Evolutionary conservation across 768 basidiomycete species (phyloP).

Genomic region (Suillus alpinus): DNA sequence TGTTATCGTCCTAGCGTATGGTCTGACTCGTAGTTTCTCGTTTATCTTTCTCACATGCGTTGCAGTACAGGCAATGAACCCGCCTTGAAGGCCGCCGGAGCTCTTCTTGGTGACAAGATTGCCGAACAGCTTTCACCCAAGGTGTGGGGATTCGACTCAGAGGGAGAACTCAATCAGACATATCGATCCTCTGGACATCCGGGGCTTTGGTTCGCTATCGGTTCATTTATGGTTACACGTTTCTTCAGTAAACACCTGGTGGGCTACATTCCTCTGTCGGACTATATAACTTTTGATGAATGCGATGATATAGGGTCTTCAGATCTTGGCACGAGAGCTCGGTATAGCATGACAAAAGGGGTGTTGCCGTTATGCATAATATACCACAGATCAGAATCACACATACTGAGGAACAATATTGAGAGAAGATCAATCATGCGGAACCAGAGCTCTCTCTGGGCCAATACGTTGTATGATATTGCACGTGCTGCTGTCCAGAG

Average conservation of each 20-base stretch:
- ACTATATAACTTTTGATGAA: background rate
- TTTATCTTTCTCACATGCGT: background rate
- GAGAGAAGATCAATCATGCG: conserved; percentile 60
- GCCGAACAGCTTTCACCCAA: background rate
- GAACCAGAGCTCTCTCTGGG: conserved; percentile 58
- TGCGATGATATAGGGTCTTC: background rate
- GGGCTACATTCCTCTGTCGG: background rate
- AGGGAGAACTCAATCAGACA: background rate
- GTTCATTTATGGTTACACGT: background rate
- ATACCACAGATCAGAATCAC: background rate
- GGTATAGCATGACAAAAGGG: background rate
- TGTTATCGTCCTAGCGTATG: conserved; percentile 48
- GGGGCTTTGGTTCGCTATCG: background rate
- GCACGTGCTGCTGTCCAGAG: too few species aligned
- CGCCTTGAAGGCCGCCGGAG: background rate
- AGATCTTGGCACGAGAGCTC: background rate
- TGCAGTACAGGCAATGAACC: background rate
- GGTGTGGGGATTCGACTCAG: background rate
- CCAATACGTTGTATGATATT: conserved; percentile 66
- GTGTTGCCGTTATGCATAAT: background rate
- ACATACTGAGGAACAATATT: conserved; percentile 38
- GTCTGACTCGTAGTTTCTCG: conserved; percentile 19
- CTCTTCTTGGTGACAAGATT: background rate
- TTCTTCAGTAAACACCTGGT: background rate
- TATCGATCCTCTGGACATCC: background rate